Evolutionary conservation across 1,139 yeast species (phyloP), one percentile per base, ranked within the genome.

Genomic region (Torulaspora pretoriensis): DNA sequence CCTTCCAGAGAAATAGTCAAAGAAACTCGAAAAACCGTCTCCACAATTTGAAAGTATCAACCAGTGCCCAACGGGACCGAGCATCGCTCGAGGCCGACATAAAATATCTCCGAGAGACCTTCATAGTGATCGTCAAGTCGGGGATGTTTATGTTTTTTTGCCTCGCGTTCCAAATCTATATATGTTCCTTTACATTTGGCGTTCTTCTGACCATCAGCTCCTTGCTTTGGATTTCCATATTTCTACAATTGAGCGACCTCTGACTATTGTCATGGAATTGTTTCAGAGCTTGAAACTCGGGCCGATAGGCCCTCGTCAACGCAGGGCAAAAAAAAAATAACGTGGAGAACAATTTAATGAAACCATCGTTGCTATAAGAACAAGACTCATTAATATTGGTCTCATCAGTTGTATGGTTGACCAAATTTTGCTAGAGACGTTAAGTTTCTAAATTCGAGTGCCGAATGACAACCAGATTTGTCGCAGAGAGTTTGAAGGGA

Each of bases 121-220:
- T 42, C 5, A 35, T 36, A 10, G 42, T 44, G 14, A 31, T 45
- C 13, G 23, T 44, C 7, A 41, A 45, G 17, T 45, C 46, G 9
- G 50, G 48, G 7, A 40, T 47, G 38, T 47, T 47, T 26, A 28
- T 44, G 44, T 23, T 47, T n/a, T 35, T 47, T 23, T 47, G 50
- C 34, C 32, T 42, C 16, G 35, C 41, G 8, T 34, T 44, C 29
- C 38, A 40, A 16, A 33, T 47, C 5, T 47, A 47, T 25, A 13
- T 40, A 26, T 47, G 50, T 28, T 37, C 46, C 30, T 38, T 44
- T 16, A 30, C 35, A 5, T 47, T 47, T 17, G 50, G 50, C 3
- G 45, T 35, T 6, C 24, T 47, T 16, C 36, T 44, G 14, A 41
- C 47, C 17, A 29, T 38, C 26, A 47, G 48, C 16, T 38, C 46